These are phyloP conservation scores for Inga leiocalycina DNA, from an alignment of 306 rosid genomes.

Conservation along the genomic window DNA sequence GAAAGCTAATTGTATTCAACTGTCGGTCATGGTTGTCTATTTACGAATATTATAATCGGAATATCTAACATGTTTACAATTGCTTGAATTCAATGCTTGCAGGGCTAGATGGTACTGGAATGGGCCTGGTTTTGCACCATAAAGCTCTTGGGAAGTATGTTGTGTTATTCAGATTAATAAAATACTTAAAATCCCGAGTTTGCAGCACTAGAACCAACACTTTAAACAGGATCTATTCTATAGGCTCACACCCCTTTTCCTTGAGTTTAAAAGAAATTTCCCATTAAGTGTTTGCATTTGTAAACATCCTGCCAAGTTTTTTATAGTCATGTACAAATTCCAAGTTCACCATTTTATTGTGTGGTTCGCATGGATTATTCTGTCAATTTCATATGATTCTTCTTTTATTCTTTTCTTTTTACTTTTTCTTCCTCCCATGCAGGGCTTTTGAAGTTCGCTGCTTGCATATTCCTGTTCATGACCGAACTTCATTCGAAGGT, in stretches of 20 bases:
- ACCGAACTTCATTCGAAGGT: slow-evolving; percentile 96
- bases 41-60: neutral
- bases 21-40: neutral
- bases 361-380: slow-evolving; percentile 24
- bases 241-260: neutral
- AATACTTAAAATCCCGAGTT: neutral
- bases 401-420: slow-evolving; percentile 19
- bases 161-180: neutral
- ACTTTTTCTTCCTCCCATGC: slow-evolving; percentile 28
- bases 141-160: slow-evolving; percentile 94
- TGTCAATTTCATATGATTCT: neutral
- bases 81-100: slow-evolving; percentile 37
- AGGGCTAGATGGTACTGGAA: slow-evolving; percentile 94
- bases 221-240: neutral
- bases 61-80: slow-evolving; percentile 11
- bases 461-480: slow-evolving; percentile 82
- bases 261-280: neutral
- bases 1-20: neutral
- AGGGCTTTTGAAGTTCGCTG: slow-evolving; percentile 95
- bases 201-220: slow-evolving; percentile 2
- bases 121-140: slow-evolving; percentile 87
- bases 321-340: neutral
- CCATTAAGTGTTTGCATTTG: neutral
- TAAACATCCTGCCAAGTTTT: neutral
- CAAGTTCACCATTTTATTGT: slow-evolving; percentile 16